Conservation (phyloP, 2,329 filamentous ascomycete species). For the Plectosphaerella sp. region DNA sequence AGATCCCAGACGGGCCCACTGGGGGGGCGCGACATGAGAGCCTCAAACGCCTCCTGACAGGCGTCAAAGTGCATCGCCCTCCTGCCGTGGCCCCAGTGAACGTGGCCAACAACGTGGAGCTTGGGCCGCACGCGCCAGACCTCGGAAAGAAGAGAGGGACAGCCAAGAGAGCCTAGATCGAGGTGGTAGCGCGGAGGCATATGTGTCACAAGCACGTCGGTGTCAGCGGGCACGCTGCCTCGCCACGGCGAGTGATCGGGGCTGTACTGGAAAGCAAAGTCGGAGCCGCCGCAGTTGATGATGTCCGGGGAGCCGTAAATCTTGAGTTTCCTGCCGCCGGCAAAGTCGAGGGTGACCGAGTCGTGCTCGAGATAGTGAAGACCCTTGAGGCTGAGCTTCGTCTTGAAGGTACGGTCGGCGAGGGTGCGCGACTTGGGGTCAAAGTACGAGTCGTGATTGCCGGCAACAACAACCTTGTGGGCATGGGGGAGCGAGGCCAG, state of each 20-base stretch:
- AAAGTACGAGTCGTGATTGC: slow-evolving; percentile 87
- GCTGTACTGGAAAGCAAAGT: slow-evolving; percentile 76
- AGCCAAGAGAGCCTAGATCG: slow-evolving; percentile 61
- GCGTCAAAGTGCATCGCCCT: slow-evolving; percentile 72
- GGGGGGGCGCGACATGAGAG: slow-evolving; percentile 43
- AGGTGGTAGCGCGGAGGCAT: slow-evolving; percentile 61
- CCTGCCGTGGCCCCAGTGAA: slow-evolving; percentile 70
- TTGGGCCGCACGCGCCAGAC: slow-evolving; percentile 69
- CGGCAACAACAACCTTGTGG: slow-evolving; percentile 78
- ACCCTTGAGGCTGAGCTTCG: slow-evolving; percentile 58
- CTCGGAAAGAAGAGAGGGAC: slow-evolving; percentile 65
- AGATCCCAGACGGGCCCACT: slow-evolving; percentile 41
- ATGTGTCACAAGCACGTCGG: slow-evolving; percentile 79
- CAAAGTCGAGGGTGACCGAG: slow-evolving; percentile 58
- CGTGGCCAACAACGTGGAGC: slow-evolving; percentile 81
- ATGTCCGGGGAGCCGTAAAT: slow-evolving; percentile 82
- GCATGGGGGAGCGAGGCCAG: slow-evolving; percentile 66
- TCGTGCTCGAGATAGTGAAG: slow-evolving; percentile 74
- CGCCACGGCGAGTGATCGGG: slow-evolving; percentile 65
- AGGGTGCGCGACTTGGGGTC: slow-evolving; percentile 59
- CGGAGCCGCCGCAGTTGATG: slow-evolving; percentile 65
- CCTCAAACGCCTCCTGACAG: slow-evolving; percentile 67
- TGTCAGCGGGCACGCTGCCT: slow-evolving; percentile 63
- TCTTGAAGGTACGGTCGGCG: slow-evolving; percentile 48
- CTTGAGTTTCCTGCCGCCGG: slow-evolving; percentile 54